These are phyloP conservation scores for Suillus brevipes DNA, from an alignment of 768 basidiomycete genomes.

Conservation along the genomic window DNA sequence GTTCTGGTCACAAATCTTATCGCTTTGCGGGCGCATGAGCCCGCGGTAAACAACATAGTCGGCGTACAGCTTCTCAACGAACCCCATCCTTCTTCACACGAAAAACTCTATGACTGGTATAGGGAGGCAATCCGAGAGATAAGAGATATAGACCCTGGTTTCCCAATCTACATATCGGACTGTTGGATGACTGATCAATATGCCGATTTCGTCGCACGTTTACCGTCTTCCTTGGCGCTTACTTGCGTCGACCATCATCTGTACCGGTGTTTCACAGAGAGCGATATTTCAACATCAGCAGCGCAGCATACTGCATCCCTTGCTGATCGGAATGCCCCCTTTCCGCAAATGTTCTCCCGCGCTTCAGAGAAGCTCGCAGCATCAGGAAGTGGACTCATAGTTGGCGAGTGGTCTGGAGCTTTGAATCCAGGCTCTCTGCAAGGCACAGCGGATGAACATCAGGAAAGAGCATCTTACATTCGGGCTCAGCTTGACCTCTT, in stretches of 20 bases:
- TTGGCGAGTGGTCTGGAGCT: slow-evolving; percentile 81
- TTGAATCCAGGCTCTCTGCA: slow-evolving; percentile 64
- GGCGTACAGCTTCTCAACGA: slow-evolving; percentile 65
- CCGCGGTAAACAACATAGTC: slow-evolving; percentile 45
- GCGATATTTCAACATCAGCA: slow-evolving; percentile 55
- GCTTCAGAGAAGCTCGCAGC: slow-evolving; percentile 34
- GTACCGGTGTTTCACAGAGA: slow-evolving; percentile 74
- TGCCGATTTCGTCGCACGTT: slow-evolving; percentile 49
- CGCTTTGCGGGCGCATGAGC: slow-evolving; percentile 53
- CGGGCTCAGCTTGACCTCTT: slow-evolving; percentile 66
- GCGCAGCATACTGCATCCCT: slow-evolving; percentile 54
- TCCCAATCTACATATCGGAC: slow-evolving; percentile 76
- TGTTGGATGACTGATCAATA: slow-evolving; percentile 74
- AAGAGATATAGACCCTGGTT: slow-evolving; percentile 46
- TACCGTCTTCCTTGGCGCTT: slow-evolving; percentile 35
- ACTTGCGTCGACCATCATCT: slow-evolving; percentile 80
- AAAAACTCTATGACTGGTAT: slow-evolving; percentile 64
- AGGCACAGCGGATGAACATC: slow-evolving; percentile 43
- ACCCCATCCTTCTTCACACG: slow-evolving; percentile 51
- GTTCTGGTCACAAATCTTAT: slow-evolving; percentile 36
- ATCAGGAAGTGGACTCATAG: slow-evolving; percentile 55
- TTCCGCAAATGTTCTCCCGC: slow-evolving; percentile 43
- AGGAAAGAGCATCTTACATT: slow-evolving; percentile 50
- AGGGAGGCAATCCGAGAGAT: slow-evolving; percentile 51
- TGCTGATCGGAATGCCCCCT: slow-evolving; percentile 38